phyloP scores from a whole-genome alignment of 176 grass and related monocot species.

The Ensete ventricosum region DNA sequence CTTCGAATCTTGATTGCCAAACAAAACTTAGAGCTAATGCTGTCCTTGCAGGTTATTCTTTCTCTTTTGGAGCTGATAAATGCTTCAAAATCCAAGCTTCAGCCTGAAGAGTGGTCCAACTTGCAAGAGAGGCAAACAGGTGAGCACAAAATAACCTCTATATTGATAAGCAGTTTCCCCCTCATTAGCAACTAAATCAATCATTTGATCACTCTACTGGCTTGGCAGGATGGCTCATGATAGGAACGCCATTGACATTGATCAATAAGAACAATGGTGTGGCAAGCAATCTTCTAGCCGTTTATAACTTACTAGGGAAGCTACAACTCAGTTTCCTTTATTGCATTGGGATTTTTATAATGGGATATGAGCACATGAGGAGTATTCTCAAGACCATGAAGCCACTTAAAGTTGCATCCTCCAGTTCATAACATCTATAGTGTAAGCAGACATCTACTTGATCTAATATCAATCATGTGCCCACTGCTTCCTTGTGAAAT shows the following conservation, averaged over 20 bases:
- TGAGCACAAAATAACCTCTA: slow-evolving; percentile 5
- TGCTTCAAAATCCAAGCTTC: slow-evolving; percentile 46
- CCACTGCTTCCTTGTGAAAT: too few species aligned
- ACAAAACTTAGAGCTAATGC: neutral
- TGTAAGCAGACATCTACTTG: too few species aligned
- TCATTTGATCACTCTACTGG: slow-evolving; percentile 6
- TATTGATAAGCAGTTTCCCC: too few species aligned
- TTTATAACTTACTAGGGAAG: slow-evolving; percentile 36
- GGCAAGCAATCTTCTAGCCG: slow-evolving; percentile 17
- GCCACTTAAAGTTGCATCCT: slow-evolving; percentile 34
- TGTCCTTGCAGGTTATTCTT: slow-evolving; percentile 45
- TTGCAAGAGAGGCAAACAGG: slow-evolving; percentile 24
- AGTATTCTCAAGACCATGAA: slow-evolving; percentile 34
- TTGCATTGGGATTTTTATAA: slow-evolving; percentile 36
- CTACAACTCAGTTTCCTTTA: slow-evolving; percentile 53
- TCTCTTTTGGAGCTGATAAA: slow-evolving; percentile 58
- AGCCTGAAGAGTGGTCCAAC: slow-evolving; percentile 53
- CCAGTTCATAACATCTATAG: slow-evolving; percentile 24
- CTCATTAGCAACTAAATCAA: neutral
- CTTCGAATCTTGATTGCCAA: neutral
- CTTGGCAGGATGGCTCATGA: slow-evolving; percentile 4
- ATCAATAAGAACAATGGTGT: slow-evolving; percentile 19
- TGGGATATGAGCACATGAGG: slow-evolving; percentile 36
- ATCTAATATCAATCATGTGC: too few species aligned
- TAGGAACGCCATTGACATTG: neutral